phyloP scores from a whole-genome alignment of 441 rosid species.

The Syzygium syzygioides region DNA sequence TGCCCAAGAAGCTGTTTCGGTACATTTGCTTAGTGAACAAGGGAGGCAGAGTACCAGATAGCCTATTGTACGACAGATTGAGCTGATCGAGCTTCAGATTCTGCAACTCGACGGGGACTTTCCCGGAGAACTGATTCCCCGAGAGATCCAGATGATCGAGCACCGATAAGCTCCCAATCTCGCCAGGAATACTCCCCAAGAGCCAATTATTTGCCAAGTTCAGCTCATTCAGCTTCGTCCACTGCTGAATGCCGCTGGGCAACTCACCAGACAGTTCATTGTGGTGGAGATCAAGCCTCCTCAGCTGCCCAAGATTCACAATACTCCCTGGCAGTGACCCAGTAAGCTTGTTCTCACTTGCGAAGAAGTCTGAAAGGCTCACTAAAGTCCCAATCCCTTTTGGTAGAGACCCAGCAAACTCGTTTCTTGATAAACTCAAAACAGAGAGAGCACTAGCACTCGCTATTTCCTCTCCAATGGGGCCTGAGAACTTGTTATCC shows the following conservation, averaged over 20 bases:
- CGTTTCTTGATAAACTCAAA: slow-evolving; percentile 52
- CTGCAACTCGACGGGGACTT: slow-evolving; percentile 64
- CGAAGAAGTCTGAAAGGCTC: slow-evolving; percentile 53
- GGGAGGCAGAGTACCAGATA: slow-evolving; percentile 68
- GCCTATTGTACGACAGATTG: slow-evolving; percentile 63
- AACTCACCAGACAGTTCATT: slow-evolving; percentile 69
- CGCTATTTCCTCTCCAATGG: slow-evolving; percentile 46
- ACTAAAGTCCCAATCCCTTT: slow-evolving; percentile 57
- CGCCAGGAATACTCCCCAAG: slow-evolving; percentile 55
- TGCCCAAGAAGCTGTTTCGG: slow-evolving; percentile 64
- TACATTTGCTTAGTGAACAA: slow-evolving; percentile 53
- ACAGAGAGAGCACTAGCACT: slow-evolving; percentile 61
- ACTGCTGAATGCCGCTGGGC: slow-evolving; percentile 46
- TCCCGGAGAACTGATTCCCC: slow-evolving; percentile 50
- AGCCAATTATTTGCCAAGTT: slow-evolving; percentile 57
- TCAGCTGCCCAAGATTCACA: slow-evolving; percentile 44
- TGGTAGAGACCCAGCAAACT: slow-evolving; percentile 61
- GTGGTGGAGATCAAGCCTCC: slow-evolving; percentile 65
- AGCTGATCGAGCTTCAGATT: slow-evolving; percentile 80
- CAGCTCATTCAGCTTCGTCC: slow-evolving; percentile 81
- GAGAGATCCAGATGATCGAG: slow-evolving; percentile 93
- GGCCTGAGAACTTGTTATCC: slow-evolving; percentile 64
- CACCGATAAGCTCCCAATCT: slow-evolving; percentile 64
- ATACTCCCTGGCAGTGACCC: slow-evolving; percentile 64
- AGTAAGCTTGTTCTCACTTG: slow-evolving; percentile 47